phyloP scores from a whole-genome alignment of 352 stramenopile genomes.

The Phytopythium kandeliae region DNA sequence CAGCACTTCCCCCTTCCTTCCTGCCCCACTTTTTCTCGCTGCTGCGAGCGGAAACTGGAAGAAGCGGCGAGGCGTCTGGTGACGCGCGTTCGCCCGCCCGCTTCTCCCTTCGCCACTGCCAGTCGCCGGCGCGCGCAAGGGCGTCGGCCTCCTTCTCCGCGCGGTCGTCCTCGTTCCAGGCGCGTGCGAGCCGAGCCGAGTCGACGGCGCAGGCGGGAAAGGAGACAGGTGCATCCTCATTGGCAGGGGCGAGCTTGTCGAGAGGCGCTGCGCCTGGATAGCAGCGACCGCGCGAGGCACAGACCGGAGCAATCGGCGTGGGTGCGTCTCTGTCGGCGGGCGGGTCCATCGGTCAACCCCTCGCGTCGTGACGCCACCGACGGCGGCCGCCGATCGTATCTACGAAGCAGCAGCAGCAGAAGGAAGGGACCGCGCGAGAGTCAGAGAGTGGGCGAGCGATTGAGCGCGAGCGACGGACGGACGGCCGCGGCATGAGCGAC shows the following conservation, averaged over 20 bases:
- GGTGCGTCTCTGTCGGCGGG: no score
- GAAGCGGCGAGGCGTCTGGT: neutral
- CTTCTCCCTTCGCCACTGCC: neutral
- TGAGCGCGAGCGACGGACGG: neutral
- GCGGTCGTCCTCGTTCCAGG: neutral
- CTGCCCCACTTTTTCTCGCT: conserved; percentile 6
- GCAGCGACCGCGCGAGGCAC: no score
- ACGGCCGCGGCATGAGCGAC: conserved; percentile 4
- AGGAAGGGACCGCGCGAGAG: neutral
- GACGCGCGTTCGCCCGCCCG: neutral
- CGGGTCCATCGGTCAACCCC: neutral
- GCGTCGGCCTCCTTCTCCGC: neutral
- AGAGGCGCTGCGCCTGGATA: no score
- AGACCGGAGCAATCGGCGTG: no score
- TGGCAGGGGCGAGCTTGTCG: conserved; percentile 4
- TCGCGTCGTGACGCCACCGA: no score
- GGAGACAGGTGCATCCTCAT: conserved; percentile 1
- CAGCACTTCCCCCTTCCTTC: neutral
- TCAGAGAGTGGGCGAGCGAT: neutral
- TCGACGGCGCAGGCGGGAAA: neutral
- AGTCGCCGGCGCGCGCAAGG: neutral
- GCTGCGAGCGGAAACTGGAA: neutral
- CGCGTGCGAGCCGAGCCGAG: neutral
- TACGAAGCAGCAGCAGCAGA: neutral
- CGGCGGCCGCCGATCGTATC: no score